phyloP scores from a whole-genome alignment of 441 rosid species.

The Capsella rubella region DNA sequence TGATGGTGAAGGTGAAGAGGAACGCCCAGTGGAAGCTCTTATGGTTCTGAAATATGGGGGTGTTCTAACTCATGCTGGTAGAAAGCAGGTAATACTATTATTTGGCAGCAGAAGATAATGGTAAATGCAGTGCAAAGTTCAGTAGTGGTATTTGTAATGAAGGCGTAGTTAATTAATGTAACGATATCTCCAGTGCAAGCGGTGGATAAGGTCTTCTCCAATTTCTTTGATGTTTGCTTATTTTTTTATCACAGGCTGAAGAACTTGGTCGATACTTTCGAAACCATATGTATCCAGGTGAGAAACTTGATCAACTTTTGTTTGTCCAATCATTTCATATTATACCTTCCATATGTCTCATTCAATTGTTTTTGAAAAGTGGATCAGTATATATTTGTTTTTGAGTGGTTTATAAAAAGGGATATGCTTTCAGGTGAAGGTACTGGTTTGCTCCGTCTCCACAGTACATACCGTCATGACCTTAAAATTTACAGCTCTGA shows the following conservation, averaged over 20 bases:
- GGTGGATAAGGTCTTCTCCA: neutral
- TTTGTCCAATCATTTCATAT: conserved; percentile 18
- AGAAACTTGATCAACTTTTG: conserved; percentile 11
- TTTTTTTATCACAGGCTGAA: conserved; percentile 79
- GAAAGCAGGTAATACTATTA: conserved; percentile 83
- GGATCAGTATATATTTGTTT: neutral
- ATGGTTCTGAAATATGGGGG: conserved; percentile 99
- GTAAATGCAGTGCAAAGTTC: conserved; percentile 12
- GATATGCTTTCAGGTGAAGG: conserved; percentile 86
- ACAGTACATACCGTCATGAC: conserved; percentile 99
- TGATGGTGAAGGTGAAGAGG: conserved; percentile 96
- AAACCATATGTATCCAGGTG: conserved; percentile 99
- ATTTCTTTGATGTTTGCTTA: conserved; percentile 17
- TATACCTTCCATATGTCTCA: conserved; percentile 26
- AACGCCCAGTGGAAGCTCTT: conserved; percentile 96
- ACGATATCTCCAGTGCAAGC: conserved; percentile 3
- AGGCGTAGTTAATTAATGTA: neutral
- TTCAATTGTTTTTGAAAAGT: conserved; percentile 2
- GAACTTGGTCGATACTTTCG: conserved; percentile 98
- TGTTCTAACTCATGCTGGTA: conserved; percentile 99
- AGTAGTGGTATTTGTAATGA: conserved; percentile 13
- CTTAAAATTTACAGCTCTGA: conserved; percentile 99
- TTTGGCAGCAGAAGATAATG: conserved; percentile 8
- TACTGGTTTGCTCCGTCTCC: conserved; percentile 98
- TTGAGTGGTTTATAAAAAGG: conserved; percentile 36